Percentiles rank a stretch among this genome's conserved stretches.
Evolutionary conservation across 1,139 yeast species (phyloP).

Genomic region (Lodderomyces oxycetoniae): DNA sequence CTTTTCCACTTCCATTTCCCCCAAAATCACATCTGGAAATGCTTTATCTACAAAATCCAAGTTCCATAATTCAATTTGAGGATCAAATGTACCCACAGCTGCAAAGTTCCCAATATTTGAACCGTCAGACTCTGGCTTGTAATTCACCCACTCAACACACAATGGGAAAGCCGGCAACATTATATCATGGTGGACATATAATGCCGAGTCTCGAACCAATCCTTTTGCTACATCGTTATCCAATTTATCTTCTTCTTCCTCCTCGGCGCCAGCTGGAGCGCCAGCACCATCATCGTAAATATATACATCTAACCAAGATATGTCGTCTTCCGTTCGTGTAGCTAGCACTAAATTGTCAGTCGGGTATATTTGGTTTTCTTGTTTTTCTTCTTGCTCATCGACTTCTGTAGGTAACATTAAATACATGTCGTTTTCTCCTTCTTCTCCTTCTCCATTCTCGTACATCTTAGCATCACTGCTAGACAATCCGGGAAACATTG

Average conservation of each 20-base stretch:
- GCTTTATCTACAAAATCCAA: constrained; percentile 89
- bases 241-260: constrained; percentile 56
- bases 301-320: constrained; percentile 87
- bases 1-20: constrained; percentile 57
- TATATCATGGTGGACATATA: constrained; percentile 93
- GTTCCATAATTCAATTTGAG: constrained; percentile 96
- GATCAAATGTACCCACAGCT: constrained; percentile 96
- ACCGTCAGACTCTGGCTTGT: constrained; percentile 42
- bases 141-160: constrained; percentile 93
- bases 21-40: constrained; percentile 89
- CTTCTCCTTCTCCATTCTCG: constrained; percentile 42
- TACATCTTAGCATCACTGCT: constrained; percentile 47
- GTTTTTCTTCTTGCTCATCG: constrained; percentile 66
- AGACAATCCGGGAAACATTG: constrained; percentile 70
- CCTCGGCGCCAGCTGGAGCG: constrained; percentile 60
- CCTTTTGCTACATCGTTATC: constrained; percentile 69
- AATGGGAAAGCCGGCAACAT: constrained; percentile 97
- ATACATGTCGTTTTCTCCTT: constrained; percentile 59
- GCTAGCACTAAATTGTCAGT: constrained; percentile 87
- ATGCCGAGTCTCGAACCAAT: constrained; percentile 61
- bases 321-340: constrained; percentile 93
- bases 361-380: constrained; percentile 82
- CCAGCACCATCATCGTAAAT: constrained; percentile 95
- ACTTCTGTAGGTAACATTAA: constrained; percentile 66
- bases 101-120: constrained; percentile 78